These are phyloP conservation scores for Coemansia sp. DNA, from an alignment of 192 early-diverging fungal genomes.

Conservation along the genomic window DNA sequence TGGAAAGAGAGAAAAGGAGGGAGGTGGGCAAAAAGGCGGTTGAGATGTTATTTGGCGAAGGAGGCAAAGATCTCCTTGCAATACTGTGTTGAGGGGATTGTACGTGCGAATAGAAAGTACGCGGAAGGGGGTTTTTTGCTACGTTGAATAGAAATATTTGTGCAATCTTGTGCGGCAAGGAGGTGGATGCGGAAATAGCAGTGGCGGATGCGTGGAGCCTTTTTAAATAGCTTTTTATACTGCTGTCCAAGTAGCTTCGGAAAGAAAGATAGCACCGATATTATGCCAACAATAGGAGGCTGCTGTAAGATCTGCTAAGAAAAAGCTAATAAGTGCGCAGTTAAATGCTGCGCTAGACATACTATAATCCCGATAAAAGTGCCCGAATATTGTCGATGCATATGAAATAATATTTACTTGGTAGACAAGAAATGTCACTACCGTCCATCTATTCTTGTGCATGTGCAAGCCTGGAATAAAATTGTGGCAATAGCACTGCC, in stretches of 20 bases:
- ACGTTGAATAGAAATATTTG: slow-evolving; percentile 5
- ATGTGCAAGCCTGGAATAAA: not conserved
- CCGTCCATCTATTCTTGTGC: not conserved
- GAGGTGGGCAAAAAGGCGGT: no score
- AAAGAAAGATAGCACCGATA: slow-evolving; percentile 2
- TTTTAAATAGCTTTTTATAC: slow-evolving; percentile 7
- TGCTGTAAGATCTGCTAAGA: not conserved
- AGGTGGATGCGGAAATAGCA: slow-evolving; percentile 4
- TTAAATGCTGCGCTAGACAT: not conserved
- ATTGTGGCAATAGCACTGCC: slow-evolving; percentile 20
- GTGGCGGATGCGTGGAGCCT: slow-evolving; percentile 8
- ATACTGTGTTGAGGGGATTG: not conserved
- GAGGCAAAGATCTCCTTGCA: not conserved
- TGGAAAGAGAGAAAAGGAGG: not conserved
- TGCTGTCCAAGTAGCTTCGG: not conserved
- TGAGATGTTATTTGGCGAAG: no score
- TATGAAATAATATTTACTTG: not conserved
- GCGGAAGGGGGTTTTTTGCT: not conserved
- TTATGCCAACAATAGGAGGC: slow-evolving; percentile 4
- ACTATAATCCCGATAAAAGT: not conserved
- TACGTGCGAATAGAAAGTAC: slow-evolving; percentile 1
- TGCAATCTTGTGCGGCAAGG: not conserved
- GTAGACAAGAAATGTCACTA: not conserved
- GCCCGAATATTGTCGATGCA: not conserved
- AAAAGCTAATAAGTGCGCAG: slow-evolving; percentile 3